Base-by-base conservation (phyloP, 208 protist species). In the Strigomonas culicis region DNA sequence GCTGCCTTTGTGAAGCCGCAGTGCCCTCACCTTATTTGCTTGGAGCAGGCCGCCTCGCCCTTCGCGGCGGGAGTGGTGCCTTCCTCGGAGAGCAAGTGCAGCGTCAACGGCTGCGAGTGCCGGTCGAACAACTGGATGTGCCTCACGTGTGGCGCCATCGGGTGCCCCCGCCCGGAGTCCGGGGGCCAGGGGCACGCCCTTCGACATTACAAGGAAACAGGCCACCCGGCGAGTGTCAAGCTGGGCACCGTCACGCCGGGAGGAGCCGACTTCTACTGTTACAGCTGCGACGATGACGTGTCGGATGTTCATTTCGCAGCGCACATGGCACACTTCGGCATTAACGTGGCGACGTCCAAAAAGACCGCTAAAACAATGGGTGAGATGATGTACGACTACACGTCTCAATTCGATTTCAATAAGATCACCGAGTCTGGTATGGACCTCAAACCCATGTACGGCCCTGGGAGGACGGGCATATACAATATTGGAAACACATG, bases 401-500 rank as follows among this genome's bases (percentile, higher is more conserved):
- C 98, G 46, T 74, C 95, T 19, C 92, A 92, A 59, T 98, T 93
- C 64, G 94, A 98, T 64, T 97, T 95, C 66, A 95, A 88, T 36
- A 80, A 87, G 51, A 94, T 98, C 64, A 88, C 83, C n/a, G 91
- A 97, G 71, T 83, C 77, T 17, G 95, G 93, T 56, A 84, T 79
- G 56, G 68, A 79, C 10, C 77, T 99, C 44, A 68, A 79, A 34
- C 88, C 91, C 32, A 73, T 95, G 0, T 98, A 85, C 74, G 98
- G 98, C 0, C 90, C 97, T 7, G 97, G 97, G 0, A 84, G 80
- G 66, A 97, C 92, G 2, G 92, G 92, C 22, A 94, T 99, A 50
- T 59, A 77, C 39, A 99, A 99, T 82, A 86, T 99, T 44, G 98
- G 98, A 46, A 99, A 99, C 74, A 98, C 79, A 51, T 99, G 98